These are phyloP conservation scores for Ophiocordyceps camponoti-floridani DNA, from an alignment of 2,329 filamentous ascomycete genomes.

Conservation along the genomic window DNA sequence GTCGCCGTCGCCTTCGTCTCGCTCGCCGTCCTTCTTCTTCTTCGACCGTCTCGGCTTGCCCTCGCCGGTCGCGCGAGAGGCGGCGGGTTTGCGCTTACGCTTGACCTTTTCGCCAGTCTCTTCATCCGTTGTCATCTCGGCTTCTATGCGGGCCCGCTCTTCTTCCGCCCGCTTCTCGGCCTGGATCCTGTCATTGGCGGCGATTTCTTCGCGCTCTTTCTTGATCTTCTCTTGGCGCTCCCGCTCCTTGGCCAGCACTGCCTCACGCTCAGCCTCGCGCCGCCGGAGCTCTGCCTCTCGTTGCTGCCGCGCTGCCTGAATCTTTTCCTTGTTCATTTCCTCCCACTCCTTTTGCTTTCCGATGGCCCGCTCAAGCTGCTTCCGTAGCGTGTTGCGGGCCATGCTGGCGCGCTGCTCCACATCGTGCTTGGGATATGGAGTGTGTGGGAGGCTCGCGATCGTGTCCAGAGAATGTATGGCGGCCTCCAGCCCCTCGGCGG, in stretches of 20 bases:
- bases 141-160: constrained; percentile 27
- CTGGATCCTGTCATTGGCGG: constrained; percentile 54
- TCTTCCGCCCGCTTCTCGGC: constrained; percentile 41
- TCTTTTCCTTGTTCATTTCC: constrained; percentile 76
- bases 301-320: constrained; percentile 60
- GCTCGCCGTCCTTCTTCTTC: constrained; percentile 28
- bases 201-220: constrained; percentile 71
- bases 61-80: constrained; percentile 18
- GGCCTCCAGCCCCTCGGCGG: constrained; percentile 62
- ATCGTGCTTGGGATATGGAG: constrained; percentile 80
- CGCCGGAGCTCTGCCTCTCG: constrained; percentile 65
- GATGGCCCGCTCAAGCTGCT: constrained; percentile 73
- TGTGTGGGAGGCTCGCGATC: constrained; percentile 42
- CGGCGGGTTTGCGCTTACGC: constrained; percentile 48
- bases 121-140: constrained; percentile 64
- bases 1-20: constrained; percentile 21
- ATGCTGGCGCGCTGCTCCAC: constrained; percentile 94
- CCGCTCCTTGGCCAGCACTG: constrained; percentile 47
- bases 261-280: constrained; percentile 59
- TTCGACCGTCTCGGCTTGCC: constrained; percentile 32
- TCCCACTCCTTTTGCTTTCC: constrained; percentile 82
- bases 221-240: constrained; percentile 65
- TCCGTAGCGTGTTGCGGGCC: constrained; percentile 86
- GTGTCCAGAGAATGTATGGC: constrained; percentile 59
- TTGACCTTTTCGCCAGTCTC: constrained; percentile 71